These are phyloP conservation scores for Aureobasidium sp. DNA, from an alignment of 2,329 filamentous ascomycete species.

Conservation along the genomic window DNA sequence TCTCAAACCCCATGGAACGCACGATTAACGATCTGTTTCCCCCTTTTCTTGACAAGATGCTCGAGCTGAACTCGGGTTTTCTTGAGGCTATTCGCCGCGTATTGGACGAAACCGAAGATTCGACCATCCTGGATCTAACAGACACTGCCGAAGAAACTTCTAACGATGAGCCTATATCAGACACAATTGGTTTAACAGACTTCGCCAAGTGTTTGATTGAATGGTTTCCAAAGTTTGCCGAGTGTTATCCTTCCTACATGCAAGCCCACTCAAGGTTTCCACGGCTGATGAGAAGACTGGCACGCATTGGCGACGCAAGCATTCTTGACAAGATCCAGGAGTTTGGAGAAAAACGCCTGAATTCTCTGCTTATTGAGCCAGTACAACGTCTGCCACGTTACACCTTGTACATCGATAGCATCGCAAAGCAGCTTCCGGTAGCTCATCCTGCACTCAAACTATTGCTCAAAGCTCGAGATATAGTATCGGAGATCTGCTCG, in stretches of 20 bases:
- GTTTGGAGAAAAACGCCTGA: constrained; percentile 81
- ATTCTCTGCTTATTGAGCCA: constrained; percentile 89
- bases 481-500: constrained; percentile 93
- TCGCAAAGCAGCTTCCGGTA: constrained; percentile 75
- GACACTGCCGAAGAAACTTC: constrained; percentile 36
- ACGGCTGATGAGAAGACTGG: constrained; percentile 68
- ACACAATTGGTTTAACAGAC: constrained; percentile 63
- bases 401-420: constrained; percentile 93
- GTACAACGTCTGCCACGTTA: constrained; percentile 92
- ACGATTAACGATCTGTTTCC: constrained; percentile 62
- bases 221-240: constrained; percentile 88
- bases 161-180: constrained; percentile 35
- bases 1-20: constrained; percentile 39
- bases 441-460: constrained; percentile 76
- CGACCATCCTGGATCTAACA: constrained; percentile 70
- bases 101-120: constrained; percentile 76
- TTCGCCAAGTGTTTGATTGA: constrained; percentile 77
- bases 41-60: constrained; percentile 67
- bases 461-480: constrained; percentile 82
- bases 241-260: constrained; percentile 91
- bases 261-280: constrained; percentile 82
- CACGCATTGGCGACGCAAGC: constrained; percentile 69
- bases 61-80: constrained; percentile 75
- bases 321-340: constrained; percentile 74
- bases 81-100: constrained; percentile 66